Percentiles rank a stretch among this genome's conserved stretches.
phyloP scores from a whole-genome alignment of 176 grass and related monocot genomes.

The Aegilops speltoides region DNA sequence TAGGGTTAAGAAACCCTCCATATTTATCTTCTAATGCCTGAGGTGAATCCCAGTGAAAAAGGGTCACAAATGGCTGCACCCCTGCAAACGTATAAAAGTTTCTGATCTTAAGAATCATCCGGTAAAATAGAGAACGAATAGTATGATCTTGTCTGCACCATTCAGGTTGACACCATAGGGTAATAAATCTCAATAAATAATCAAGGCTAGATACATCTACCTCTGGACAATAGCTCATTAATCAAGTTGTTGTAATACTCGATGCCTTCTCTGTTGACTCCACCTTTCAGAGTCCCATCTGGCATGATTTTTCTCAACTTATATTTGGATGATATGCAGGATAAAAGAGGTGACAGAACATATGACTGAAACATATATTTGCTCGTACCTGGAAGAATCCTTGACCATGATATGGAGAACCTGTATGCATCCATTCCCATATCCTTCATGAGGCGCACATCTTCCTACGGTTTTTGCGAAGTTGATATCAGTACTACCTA shows the following conservation, averaged over 20 bases:
- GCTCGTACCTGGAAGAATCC: conserved; percentile 58
- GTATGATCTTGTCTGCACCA: neutral
- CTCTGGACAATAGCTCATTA: conserved; percentile 45
- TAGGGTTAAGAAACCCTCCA: conserved; percentile 48
- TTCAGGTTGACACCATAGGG: neutral
- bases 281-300: conserved; percentile 62
- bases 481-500: neutral
- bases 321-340: neutral
- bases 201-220: neutral
- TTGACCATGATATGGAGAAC: conserved; percentile 68
- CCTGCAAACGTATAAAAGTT: conserved; percentile 21
- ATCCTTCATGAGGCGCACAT: conserved; percentile 62
- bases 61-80: conserved; percentile 58
- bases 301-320: neutral
- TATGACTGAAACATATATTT: neutral
- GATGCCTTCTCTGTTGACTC: conserved; percentile 56
- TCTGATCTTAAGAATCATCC: neutral
- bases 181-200: neutral
- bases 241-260: conserved; percentile 62
- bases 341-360: neutral
- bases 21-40: conserved; percentile 69
- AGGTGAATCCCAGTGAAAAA: conserved; percentile 71
- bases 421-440: conserved; percentile 67
- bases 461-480: conserved; percentile 43
- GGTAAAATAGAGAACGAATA: neutral